Evolutionary conservation across 2,329 filamentous ascomycete species (phyloP).

Genomic region (Akanthomyces lecanii): DNA sequence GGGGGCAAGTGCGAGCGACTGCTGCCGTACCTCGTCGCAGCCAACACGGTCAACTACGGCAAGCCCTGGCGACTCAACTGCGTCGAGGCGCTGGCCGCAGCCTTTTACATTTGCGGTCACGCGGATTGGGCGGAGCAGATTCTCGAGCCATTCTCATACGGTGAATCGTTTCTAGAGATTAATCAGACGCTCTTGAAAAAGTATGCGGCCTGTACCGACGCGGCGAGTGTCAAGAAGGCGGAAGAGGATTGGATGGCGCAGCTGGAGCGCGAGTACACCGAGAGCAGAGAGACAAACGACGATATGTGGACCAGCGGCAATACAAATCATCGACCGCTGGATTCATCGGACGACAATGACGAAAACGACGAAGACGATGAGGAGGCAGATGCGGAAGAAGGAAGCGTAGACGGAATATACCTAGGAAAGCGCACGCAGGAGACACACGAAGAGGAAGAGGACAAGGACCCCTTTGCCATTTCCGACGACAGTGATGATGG

Average conservation of each 20-base stretch:
- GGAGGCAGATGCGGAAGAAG: conserved; percentile 42
- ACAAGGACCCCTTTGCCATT: conserved; percentile 67
- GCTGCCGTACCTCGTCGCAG: conserved; percentile 90
- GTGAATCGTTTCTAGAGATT: conserved; percentile 83
- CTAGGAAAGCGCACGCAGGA: conserved; percentile 49
- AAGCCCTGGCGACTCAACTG: conserved; percentile 94
- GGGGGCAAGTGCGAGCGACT: conserved; percentile 90
- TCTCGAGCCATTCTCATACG: conserved; percentile 82
- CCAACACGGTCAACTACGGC: conserved; percentile 96
- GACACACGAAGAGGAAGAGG: conserved; percentile 38
- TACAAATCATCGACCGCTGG: conserved; percentile 61
- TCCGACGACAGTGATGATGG: conserved; percentile 80
- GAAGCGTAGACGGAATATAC: conserved; percentile 55
- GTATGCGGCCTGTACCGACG: conserved; percentile 79
- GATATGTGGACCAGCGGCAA: conserved; percentile 93
- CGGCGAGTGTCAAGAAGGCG: conserved; percentile 75
- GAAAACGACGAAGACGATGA: conserved; percentile 47
- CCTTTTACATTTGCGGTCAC: conserved; percentile 90
- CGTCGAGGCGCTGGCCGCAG: conserved; percentile 87
- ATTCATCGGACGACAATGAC: conserved; percentile 54
- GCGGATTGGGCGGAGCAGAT: conserved; percentile 85
- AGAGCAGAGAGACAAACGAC: conserved; percentile 65
- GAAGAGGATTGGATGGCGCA: conserved; percentile 86
- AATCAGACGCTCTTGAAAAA: conserved; percentile 76
- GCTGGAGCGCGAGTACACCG: conserved; percentile 83